phyloP scores from a whole-genome alignment of 306 rosid species.

The Cyclanthera cordifolia region DNA sequence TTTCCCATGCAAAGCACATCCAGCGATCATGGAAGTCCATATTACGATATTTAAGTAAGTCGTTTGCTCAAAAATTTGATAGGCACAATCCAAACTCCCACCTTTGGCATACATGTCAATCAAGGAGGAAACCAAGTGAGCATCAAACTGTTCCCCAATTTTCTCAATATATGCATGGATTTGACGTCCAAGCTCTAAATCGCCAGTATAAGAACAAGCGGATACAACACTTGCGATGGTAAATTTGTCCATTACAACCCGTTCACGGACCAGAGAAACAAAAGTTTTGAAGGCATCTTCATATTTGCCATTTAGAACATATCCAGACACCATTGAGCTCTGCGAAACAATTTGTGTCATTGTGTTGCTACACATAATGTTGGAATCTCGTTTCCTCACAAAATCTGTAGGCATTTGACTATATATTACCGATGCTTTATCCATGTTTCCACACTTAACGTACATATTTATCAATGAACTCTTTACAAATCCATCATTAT shows the following conservation, averaged over 20 bases:
- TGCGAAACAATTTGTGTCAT: conserved; percentile 43
- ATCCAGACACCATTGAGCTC: conserved; percentile 73
- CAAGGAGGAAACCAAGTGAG: conserved; percentile 49
- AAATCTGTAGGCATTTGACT: conserved; percentile 32
- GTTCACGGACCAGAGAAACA: conserved; percentile 42
- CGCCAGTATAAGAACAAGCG: conserved; percentile 54
- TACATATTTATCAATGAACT: conserved; percentile 74
- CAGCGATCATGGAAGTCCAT: conserved; percentile 81
- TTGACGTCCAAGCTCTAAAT: conserved; percentile 52
- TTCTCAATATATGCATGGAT: conserved; percentile 56
- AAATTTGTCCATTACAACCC: conserved; percentile 41
- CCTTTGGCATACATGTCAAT: conserved; percentile 83
- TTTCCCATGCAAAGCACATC: conserved; percentile 60
- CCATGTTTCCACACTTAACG: conserved; percentile 50
- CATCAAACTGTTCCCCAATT: conserved; percentile 44
- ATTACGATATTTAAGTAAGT: conserved; percentile 39
- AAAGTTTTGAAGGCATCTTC: conserved; percentile 55
- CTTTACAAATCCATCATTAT: conserved; percentile 39
- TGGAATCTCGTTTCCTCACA: conserved; percentile 15
- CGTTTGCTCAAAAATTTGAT: conserved; percentile 36
- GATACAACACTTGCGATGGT: conserved; percentile 59
- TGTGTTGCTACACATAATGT: conserved; percentile 22
- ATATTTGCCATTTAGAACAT: conserved; percentile 44
- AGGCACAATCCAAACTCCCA: conserved; percentile 56
- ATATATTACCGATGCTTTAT: conserved; percentile 46